These are phyloP conservation scores for Arthrobotrys conoides DNA, from an alignment of 2,329 filamentous ascomycete species.

Conservation along the genomic window DNA sequence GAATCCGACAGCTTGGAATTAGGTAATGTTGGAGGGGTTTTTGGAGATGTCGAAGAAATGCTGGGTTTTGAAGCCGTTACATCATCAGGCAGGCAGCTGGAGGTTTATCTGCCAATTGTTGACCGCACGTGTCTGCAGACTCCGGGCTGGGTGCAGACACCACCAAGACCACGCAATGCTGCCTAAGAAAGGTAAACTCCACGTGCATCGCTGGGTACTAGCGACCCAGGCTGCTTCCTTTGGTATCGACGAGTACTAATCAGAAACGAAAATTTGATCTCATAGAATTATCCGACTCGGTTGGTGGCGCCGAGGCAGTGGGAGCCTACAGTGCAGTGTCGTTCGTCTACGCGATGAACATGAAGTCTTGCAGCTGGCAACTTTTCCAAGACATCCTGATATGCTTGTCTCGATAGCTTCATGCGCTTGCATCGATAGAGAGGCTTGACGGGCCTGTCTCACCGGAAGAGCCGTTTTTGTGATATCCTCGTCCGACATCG, in stretches of 20 bases:
- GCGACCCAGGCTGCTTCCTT: conserved; percentile 9
- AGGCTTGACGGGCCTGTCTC: conserved; percentile 15
- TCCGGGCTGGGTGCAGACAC: conserved; percentile 19
- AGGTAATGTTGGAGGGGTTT: conserved; percentile 42
- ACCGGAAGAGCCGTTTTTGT: conserved; percentile 33
- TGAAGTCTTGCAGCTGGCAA: conserved; percentile 1
- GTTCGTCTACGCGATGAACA: not conserved
- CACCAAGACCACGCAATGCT: conserved; percentile 18
- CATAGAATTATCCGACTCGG: conserved; percentile 33
- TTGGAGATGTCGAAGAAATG: conserved; percentile 1
- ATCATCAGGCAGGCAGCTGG: conserved; percentile 56
- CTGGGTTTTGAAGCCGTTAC: conserved; percentile 33
- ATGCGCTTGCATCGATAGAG: not conserved
- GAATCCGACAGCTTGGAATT: conserved; percentile 46
- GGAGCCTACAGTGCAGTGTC: conserved; percentile 20
- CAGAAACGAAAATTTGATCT: conserved; percentile 19
- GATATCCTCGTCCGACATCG: conserved; percentile 4
- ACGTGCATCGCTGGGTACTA: conserved; percentile 34
- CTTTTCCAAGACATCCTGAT: conserved; percentile 5
- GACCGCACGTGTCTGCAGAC: conserved; percentile 37
- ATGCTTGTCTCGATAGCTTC: conserved; percentile 9
- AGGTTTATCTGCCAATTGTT: conserved; percentile 44
- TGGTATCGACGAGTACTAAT: conserved; percentile 33
- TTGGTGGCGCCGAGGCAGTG: conserved; percentile 26
- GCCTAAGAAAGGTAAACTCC: conserved; percentile 38